Conservation (phyloP, 2,329 filamentous ascomycete genomes). For the Penicillium sp. region DNA sequence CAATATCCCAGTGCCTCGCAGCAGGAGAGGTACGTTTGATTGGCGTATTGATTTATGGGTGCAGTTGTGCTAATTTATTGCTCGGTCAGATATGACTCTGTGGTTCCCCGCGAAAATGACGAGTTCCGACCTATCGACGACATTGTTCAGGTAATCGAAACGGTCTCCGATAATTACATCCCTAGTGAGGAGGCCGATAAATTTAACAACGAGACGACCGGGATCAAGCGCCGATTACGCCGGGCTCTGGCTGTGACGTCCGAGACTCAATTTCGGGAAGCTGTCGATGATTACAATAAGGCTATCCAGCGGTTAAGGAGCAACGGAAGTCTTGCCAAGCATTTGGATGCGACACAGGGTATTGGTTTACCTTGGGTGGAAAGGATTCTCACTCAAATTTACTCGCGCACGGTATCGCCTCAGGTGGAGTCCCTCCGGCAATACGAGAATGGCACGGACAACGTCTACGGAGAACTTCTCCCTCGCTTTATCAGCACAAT, state of each 20-base stretch:
- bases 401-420: constrained; percentile 87
- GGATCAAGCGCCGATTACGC: constrained; percentile 73
- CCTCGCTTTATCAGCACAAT: constrained; percentile 81
- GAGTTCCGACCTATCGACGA: constrained; percentile 66
- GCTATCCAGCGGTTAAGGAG: constrained; percentile 63
- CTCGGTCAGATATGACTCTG: constrained; percentile 62
- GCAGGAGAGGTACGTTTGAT: constrained; percentile 59
- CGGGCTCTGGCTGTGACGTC: constrained; percentile 68
- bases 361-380: constrained; percentile 71
- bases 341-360: constrained; percentile 66
- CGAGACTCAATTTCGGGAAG: constrained; percentile 67
- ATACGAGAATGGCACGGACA: constrained; percentile 87
- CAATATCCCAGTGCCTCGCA: constrained; percentile 77
- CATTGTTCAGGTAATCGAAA: constrained; percentile 66
- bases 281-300: constrained; percentile 74
- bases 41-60: neutral
- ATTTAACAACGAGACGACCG: constrained; percentile 69
- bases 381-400: constrained; percentile 82
- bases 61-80: constrained; percentile 7
- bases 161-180: constrained; percentile 73
- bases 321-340: constrained; percentile 68
- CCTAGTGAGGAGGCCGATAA: constrained; percentile 64
- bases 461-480: constrained; percentile 90
- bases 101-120: constrained; percentile 74
- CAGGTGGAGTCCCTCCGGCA: constrained; percentile 77